Evolutionary conservation across 768 basidiomycete genomes (phyloP).

Genomic region (Piloderma croceum): DNA sequence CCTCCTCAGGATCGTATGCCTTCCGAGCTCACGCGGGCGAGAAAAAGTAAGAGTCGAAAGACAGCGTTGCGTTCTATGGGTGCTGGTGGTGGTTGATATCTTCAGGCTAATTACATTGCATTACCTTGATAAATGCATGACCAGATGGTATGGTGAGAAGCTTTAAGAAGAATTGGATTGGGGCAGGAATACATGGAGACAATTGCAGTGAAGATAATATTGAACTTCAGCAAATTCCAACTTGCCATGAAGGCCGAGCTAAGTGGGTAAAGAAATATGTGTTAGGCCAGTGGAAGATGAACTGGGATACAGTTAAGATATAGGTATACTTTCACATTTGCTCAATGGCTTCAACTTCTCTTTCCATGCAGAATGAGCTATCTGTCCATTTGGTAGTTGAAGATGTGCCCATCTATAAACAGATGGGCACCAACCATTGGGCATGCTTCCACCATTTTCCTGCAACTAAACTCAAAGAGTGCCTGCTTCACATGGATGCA

Average conservation of each 20-base stretch:
- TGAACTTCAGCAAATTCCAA: slow-evolving; percentile 15
- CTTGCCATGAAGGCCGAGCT: neutral
- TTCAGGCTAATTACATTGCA: too few species aligned
- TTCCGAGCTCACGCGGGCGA: slow-evolving; percentile 29
- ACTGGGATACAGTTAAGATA: too few species aligned
- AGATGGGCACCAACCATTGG: neutral
- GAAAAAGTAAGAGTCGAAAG: slow-evolving; percentile 37
- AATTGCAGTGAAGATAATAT: slow-evolving; percentile 15
- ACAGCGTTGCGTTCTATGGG: slow-evolving; percentile 26
- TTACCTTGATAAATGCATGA: slow-evolving; percentile 9
- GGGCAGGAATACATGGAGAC: slow-evolving; percentile 17
- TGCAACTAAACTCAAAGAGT: neutral
- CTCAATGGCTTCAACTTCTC: slow-evolving; percentile 5
- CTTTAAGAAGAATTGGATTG: slow-evolving; percentile 8
- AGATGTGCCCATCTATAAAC: slow-evolving; percentile 16
- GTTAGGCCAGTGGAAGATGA: neutral
- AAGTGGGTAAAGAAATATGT: neutral
- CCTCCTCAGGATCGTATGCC: slow-evolving; percentile 37
- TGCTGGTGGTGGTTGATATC: too few species aligned
- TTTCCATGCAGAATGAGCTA: slow-evolving; percentile 14
- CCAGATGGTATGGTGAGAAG: slow-evolving; percentile 16
- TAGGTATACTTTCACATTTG: slow-evolving; percentile 12
- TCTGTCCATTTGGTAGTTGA: slow-evolving; percentile 19
- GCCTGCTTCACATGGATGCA: neutral
- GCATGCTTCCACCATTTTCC: neutral